Evolutionary conservation across 495 filamentous ascomycete genomes (phyloP), one percentile per base, ranked within the genome.

Genomic region (Achaetomiella virescens): DNA sequence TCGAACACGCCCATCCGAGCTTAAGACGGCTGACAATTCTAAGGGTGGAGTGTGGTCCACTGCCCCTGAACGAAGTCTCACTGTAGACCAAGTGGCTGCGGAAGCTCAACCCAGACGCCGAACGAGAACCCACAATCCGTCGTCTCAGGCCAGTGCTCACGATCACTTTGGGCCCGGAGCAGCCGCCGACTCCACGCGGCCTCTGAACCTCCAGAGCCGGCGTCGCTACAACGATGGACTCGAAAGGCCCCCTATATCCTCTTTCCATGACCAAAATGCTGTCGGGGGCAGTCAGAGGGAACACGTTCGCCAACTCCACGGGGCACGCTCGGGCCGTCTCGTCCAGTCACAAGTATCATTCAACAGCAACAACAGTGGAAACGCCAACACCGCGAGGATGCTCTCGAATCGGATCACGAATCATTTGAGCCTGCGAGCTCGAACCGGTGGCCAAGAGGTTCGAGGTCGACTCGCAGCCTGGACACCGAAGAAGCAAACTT

Each of bases 301-400:
- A 0, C 44, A n/a, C 12, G 11, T 0, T 12, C 43, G 35, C n/a
- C 15, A n/a, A 20, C 43, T 1, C 2, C 0, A 31, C 43, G n/a
- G 3, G n/a, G 12, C 24, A 55, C 14, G 12, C 4, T n/a, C 36
- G 6, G 17, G 25, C 11, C 36, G 17, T n/a, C 18, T 22, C 21
- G 20, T 38, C 33, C 46, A 57, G 38, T 44, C 54, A 12, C 54
- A 21, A 31, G 35, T 57, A 24, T 49, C 46, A 9, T 57, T 57
- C 20, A 20, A 37, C 20, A 45, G 38, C 14, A 33, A 37, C 7
- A 50, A 24, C 17, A 20, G 21, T 37, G 46, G 9, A 22, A 31
- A 40, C 24, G 29, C n/a, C 41, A 10, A 21, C 33, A n/a, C n/a
- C 15, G 41, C 18, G 2, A 37, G 2, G 22, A 4, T 0, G 25